These are phyloP conservation scores for Colletotrichum musicola DNA, from an alignment of 2,329 filamentous ascomycete species.

Conservation along the genomic window DNA sequence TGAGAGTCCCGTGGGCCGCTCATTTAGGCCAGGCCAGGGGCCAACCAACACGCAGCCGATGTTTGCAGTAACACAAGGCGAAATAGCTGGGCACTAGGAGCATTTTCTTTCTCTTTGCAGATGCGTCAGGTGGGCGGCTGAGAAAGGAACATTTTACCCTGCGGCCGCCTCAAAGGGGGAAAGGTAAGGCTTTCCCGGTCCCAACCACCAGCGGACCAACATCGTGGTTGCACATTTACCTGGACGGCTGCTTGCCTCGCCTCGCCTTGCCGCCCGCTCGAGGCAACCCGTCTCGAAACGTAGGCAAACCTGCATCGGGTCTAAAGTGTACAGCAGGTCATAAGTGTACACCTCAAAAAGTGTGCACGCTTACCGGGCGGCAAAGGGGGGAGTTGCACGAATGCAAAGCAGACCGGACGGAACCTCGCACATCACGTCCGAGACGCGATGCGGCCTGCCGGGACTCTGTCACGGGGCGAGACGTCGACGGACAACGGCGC, in stretches of 20 bases:
- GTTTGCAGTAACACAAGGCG: too few species aligned
- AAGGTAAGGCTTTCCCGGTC: too few species aligned
- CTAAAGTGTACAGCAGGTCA: background rate
- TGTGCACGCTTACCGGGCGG: background rate
- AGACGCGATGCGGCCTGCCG: conserved; percentile 20
- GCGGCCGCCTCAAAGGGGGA: too few species aligned
- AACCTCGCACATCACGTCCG: background rate
- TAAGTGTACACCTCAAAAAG: background rate
- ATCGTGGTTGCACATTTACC: background rate
- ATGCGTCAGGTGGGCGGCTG: too few species aligned
- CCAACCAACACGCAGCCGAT: too few species aligned
- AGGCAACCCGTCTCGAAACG: background rate
- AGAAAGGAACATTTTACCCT: too few species aligned
- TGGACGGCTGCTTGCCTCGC: background rate
- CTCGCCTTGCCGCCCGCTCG: background rate
- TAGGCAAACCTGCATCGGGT: background rate
- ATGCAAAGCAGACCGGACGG: conserved; percentile 1
- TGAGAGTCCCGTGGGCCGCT: too few species aligned
- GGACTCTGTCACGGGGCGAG: conserved; percentile 16
- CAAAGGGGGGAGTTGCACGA: too few species aligned
- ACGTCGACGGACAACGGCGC: background rate
- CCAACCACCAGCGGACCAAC: too few species aligned
- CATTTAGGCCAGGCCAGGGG: too few species aligned
- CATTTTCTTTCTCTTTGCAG: too few species aligned
- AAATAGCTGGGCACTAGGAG: too few species aligned